phyloP scores from a whole-genome alignment of 768 basidiomycete genomes.

The Hydnomerulius pinastri region DNA sequence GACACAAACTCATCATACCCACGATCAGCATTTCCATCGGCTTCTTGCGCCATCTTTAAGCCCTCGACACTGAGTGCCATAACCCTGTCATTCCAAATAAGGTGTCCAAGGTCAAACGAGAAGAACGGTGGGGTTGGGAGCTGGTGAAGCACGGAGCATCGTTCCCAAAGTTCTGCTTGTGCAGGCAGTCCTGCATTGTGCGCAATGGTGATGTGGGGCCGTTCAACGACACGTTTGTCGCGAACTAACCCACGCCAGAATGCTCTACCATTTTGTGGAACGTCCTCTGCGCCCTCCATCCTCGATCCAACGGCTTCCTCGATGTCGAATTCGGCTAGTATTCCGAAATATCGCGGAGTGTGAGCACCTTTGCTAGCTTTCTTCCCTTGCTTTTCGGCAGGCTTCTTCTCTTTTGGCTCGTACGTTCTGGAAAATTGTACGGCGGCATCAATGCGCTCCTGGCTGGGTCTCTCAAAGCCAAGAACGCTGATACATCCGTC shows the following conservation, averaged over 20 bases:
- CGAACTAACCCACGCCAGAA: slow-evolving; percentile 54
- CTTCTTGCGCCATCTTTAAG: slow-evolving; percentile 41
- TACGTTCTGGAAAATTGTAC: slow-evolving; percentile 46
- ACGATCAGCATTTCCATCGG: slow-evolving; percentile 26
- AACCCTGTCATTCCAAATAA: slow-evolving; percentile 77
- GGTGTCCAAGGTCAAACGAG: slow-evolving; percentile 54
- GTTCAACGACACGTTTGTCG: slow-evolving; percentile 47
- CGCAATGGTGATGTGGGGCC: slow-evolving; percentile 87
- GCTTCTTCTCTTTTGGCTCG: slow-evolving; percentile 34
- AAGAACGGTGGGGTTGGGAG: slow-evolving; percentile 51
- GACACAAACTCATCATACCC: slow-evolving; percentile 48
- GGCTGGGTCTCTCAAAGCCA: slow-evolving; percentile 50
- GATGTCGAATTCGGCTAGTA: slow-evolving; percentile 76
- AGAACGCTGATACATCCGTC: slow-evolving; percentile 58
- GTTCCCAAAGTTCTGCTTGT: slow-evolving; percentile 46
- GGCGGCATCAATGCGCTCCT: slow-evolving; percentile 53
- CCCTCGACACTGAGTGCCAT: slow-evolving; percentile 80
- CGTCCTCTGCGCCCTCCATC: slow-evolving; percentile 38
- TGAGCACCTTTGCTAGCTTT: slow-evolving; percentile 22
- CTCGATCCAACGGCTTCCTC: slow-evolving; percentile 43
- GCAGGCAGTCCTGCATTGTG: slow-evolving; percentile 56
- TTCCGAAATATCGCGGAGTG: slow-evolving; percentile 70
- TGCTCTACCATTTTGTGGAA: slow-evolving; percentile 28
- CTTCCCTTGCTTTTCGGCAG: slow-evolving; percentile 35
- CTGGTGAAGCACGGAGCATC: slow-evolving; percentile 16